Evolutionary conservation across 768 basidiomycete species (phyloP), one percentile per base, ranked within the genome.

Genomic region (Cystobasidium onofrii): DNA sequence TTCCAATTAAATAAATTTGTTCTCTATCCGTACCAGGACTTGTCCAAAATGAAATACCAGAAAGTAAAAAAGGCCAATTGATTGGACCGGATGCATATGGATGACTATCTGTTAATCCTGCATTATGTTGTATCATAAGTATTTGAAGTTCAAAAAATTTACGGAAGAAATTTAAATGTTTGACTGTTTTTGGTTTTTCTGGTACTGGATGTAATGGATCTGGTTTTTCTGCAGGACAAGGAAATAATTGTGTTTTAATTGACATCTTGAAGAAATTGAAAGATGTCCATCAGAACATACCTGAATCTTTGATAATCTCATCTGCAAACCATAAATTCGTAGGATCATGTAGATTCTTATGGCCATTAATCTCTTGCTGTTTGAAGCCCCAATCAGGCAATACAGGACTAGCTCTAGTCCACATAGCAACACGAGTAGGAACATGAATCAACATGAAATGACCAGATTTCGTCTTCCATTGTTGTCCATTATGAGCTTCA

Each of bases 11-110:
- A 82, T 99, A 99, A 65, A 99, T 93, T 81, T 99, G 96, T 81
- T 90, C 88, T 80, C 91, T 88, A 13, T 84, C 84, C 6, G 89
- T 88, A 71, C 85, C 88, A 78, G 90, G 85, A 34, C 83, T 80
- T 3, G 96, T 99, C 96, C 96, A 99, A 85, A 98, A 98, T 80
- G 92, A 94, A 83, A 99, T 98, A 62, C 96, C 96, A 75, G 85
- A 91, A 33, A 97, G 82, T 44, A 93, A 86, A 88, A 98, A 98
- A 6, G 96, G 96, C 96, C 96, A 99, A 80, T 95, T 93, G 82
- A 97, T 88, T 4, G 96, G 93, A n/a, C 85, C 85, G 74, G 90
- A 91, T 1, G 96, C 93, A 80, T 99, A 99, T 50, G 96, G 96
- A 80, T 99, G 96, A 2, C 90, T 90, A n/a, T 92, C 90, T 29